phyloP scores from a whole-genome alignment of 768 basidiomycete species.

The Pleurotus tuber-regium region DNA sequence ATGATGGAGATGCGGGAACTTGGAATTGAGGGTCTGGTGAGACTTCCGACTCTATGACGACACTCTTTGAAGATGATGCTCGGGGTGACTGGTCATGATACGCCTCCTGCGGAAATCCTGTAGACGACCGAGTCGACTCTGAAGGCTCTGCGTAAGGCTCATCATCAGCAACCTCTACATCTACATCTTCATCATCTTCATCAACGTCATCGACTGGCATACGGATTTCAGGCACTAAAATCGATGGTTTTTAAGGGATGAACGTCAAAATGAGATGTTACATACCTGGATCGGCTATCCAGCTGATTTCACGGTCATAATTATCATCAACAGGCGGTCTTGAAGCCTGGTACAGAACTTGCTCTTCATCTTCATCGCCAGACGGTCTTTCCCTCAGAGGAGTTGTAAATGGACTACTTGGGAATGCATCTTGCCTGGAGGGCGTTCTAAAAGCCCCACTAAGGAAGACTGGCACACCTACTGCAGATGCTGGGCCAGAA shows the following conservation, averaged over 20 bases:
- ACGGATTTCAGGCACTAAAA: slow-evolving; percentile 57
- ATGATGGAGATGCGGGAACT: slow-evolving; percentile 48
- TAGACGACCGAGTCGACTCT: slow-evolving; percentile 50
- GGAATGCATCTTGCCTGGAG: slow-evolving; percentile 57
- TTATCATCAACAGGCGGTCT: slow-evolving; percentile 48
- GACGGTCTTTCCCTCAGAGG: slow-evolving; percentile 63
- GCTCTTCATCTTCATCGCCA: slow-evolving; percentile 67
- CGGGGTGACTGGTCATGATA: slow-evolving; percentile 54
- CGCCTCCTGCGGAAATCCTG: slow-evolving; percentile 41
- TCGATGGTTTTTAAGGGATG: slow-evolving; percentile 10
- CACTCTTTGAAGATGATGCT: slow-evolving; percentile 57
- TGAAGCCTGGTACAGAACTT: slow-evolving; percentile 62
- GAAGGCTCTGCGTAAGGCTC: slow-evolving; percentile 47
- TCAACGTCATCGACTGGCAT: slow-evolving; percentile 63
- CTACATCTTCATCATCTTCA: slow-evolving; percentile 50
- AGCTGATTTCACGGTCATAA: slow-evolving; percentile 65
- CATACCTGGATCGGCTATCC: slow-evolving; percentile 74
- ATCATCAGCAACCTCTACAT: slow-evolving; percentile 47
- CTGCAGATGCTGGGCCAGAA: slow-evolving; percentile 35
- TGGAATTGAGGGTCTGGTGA: slow-evolving; percentile 46
- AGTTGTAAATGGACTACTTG: slow-evolving; percentile 70
- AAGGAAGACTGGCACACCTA: slow-evolving; percentile 50
- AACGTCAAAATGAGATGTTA: slow-evolving; percentile 14
- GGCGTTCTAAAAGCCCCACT: slow-evolving; percentile 36
- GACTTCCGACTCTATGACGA: slow-evolving; percentile 63